Percentiles rank a stretch among this genome's conserved stretches.
Conservation (phyloP, 1,284 basidiomycete genomes). For the Cutaneotrichosporon curvatum region DNA sequence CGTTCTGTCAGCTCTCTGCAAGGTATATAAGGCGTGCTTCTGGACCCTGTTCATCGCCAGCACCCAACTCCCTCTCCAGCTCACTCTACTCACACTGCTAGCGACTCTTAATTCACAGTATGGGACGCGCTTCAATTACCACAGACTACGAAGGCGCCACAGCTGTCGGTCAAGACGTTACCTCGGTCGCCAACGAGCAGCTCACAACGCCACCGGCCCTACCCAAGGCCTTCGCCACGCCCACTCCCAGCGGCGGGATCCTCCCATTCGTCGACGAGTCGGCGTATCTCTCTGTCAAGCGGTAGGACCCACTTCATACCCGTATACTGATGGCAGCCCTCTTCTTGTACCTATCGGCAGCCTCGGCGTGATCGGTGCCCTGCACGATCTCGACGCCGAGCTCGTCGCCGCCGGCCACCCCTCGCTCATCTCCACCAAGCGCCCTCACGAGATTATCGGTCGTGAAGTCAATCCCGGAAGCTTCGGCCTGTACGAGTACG, state of each 20-base stretch:
- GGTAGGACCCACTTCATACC: not conserved
- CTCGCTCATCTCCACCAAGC: constrained; percentile 10
- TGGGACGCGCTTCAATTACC: no score
- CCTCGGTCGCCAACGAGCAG: no score
- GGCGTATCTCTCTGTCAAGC: constrained; percentile 7
- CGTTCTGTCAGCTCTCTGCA: no score
- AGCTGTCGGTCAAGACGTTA: constrained; percentile 5
- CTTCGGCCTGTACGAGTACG: constrained; percentile 16
- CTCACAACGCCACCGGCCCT: no score
- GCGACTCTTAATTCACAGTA: no score
- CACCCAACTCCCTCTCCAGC: no score
- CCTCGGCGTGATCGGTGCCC: constrained; percentile 10
- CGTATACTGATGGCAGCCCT: not conserved
- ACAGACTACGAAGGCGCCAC: constrained; percentile 11
- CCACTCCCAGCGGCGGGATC: not conserved
- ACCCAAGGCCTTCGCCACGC: not conserved
- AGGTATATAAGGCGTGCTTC: no score
- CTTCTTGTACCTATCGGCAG: constrained; percentile 11
- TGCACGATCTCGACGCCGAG: constrained; percentile 8
- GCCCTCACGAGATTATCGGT: constrained; percentile 10
- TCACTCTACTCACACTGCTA: no score
- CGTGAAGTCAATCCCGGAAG: constrained; percentile 15
- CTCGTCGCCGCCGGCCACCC: constrained; percentile 5
- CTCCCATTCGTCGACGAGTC: constrained; percentile 14
- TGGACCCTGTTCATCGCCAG: no score